These are phyloP conservation scores for Ordospora colligata DNA, from an alignment of 371 early-diverging fungal genomes.

Conservation along the genomic window DNA sequence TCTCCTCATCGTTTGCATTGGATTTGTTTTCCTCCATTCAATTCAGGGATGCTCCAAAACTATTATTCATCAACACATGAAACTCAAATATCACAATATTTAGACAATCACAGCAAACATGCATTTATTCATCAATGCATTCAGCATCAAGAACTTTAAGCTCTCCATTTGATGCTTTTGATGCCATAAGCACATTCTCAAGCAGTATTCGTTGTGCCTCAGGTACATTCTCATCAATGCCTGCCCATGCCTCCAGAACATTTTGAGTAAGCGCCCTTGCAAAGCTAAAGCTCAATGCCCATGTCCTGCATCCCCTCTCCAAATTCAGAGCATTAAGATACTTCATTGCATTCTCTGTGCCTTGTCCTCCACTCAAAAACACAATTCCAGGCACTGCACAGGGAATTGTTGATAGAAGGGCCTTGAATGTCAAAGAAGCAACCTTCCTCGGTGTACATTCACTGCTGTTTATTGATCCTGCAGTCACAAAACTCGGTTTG, in stretches of 20 bases:
- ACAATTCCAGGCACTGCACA: slow-evolving; percentile 65
- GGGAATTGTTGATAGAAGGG: slow-evolving; percentile 64
- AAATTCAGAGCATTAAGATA: slow-evolving; percentile 63
- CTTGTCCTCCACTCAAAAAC: slow-evolving; percentile 67
- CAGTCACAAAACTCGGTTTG: slow-evolving; percentile 66
- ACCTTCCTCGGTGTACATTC: slow-evolving; percentile 63
- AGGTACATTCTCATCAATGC: slow-evolving; percentile 63
- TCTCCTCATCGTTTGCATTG: neutral
- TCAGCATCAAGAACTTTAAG: neutral
- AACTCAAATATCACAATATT: neutral
- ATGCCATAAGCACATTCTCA: slow-evolving; percentile 9
- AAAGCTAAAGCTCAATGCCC: slow-evolving; percentile 66
- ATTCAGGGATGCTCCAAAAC: neutral
- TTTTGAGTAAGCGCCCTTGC: slow-evolving; percentile 66
- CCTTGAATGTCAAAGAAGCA: slow-evolving; percentile 63
- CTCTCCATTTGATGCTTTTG: neutral
- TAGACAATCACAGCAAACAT: neutral
- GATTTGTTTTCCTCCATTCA: neutral
- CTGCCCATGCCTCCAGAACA: slow-evolving; percentile 64
- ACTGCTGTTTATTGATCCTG: slow-evolving; percentile 62
- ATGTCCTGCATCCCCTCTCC: slow-evolving; percentile 59
- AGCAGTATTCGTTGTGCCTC: slow-evolving; percentile 62
- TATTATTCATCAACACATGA: neutral
- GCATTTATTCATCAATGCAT: neutral
- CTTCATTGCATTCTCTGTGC: slow-evolving; percentile 64